phyloP scores from a whole-genome alignment of 2,329 filamentous ascomycete species.

The Arthrobotrys entomopaga region DNA sequence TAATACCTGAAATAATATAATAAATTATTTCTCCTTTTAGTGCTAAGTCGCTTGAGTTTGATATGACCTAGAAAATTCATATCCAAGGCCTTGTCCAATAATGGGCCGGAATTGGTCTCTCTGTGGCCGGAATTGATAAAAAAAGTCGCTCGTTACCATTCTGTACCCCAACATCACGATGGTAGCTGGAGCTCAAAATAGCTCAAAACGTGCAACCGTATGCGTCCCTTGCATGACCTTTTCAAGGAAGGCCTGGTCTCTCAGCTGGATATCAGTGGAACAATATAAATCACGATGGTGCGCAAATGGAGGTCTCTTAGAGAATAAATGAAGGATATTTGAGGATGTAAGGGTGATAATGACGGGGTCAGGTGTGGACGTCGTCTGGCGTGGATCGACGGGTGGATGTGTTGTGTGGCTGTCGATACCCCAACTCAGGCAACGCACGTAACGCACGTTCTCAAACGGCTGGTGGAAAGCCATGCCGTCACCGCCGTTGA shows the following conservation, averaged over 20 bases:
- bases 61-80: too few relatives aligned
- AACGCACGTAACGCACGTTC: conserved; percentile 37
- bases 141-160: too few relatives aligned
- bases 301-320: too few relatives aligned
- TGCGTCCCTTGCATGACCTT: conserved; percentile 46
- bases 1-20: too few relatives aligned
- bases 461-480: conserved; percentile 22
- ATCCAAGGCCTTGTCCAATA: too few relatives aligned
- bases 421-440: conserved; percentile 1
- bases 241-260: conserved; percentile 9
- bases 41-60: too few relatives aligned
- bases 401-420: conserved; percentile 25
- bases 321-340: too few relatives aligned
- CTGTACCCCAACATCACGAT: background rate
- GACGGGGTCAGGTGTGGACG: conserved; percentile 34
- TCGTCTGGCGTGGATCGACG: conserved; percentile 17
- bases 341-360: background rate
- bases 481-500: conserved; percentile 1
- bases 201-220: conserved; percentile 6
- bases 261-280: conserved; percentile 16
- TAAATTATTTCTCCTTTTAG: too few relatives aligned
- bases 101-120: too few relatives aligned
- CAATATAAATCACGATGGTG: too few relatives aligned
- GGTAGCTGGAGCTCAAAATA: conserved; percentile 11
- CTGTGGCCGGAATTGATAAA: too few relatives aligned